Evolutionary conservation across 2,329 filamentous ascomycete species (phyloP), one percentile per base, ranked within the genome.

Genomic region (Clarireedia sp.): DNA sequence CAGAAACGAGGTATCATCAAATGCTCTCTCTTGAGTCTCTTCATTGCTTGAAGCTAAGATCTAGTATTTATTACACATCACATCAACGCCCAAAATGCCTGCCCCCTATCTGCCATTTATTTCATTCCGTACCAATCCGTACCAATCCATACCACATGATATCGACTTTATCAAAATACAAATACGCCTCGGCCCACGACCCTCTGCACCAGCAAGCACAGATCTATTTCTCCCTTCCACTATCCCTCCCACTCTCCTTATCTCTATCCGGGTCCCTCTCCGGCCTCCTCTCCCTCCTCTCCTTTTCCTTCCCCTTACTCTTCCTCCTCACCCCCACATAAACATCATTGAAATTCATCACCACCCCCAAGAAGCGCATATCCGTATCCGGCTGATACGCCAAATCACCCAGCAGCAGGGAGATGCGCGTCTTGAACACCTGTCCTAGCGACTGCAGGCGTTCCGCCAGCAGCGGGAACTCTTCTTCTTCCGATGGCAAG

Each of bases 271-370:
- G 5, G 5, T 36, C 23, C 5, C 45, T 33, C 24, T 48, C 45
- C 7, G 21, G 6, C 12, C 17, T 24, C 5, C 45, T 33, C 7
- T 48, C 45, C 16, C 44, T 33, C 26, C 45, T 36, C 24, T 29
- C 45, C 59, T 55, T 59, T 17, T 47, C 54, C 14, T 50, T 53
- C 36, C 60, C 59, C 41, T 41, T 55, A 26, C 45, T 59, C 16
- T 66, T 83, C 69, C 85, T 80, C 65, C 84, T 78, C 45, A 85
- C 81, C 14, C 89, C 88, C 71, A 89, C 82, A 71, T 97, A 97
- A 24, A 95, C 88, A 69, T 97, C 92, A 72, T 99, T 99, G 72
- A 97, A 99, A 73, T 97, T 99, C 90, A 99, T 97, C 41, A 94
- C 89, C 47, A 97, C 90, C 40, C 90, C 94, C 62, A 99, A 74